phyloP scores from a whole-genome alignment of 176 grass and related monocot species.

The Hsuehochloa calcarea region DNA sequence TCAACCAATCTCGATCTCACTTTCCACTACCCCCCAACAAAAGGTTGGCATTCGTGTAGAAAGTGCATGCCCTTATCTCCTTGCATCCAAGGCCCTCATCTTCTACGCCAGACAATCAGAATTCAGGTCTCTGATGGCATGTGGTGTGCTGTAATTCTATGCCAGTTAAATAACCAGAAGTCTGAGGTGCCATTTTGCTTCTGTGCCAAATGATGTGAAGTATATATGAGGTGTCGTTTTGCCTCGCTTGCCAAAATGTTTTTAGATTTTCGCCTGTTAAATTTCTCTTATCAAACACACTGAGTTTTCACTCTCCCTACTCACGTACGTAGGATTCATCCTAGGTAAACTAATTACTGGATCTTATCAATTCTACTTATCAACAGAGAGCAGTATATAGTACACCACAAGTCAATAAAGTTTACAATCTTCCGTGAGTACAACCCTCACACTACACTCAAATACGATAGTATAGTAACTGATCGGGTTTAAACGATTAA shows the following conservation, averaged over 20 bases:
- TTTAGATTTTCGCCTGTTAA: no score
- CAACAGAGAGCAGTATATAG: not conserved
- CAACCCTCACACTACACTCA: not conserved
- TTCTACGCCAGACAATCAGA: not conserved
- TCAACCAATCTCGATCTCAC: not conserved
- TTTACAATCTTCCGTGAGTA: not conserved
- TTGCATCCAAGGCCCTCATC: not conserved
- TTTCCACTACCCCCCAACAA: not conserved
- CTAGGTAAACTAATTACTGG: not conserved
- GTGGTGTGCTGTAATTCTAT: not conserved
- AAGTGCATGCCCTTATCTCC: not conserved
- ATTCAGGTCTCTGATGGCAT: not conserved
- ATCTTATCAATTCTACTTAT: not conserved
- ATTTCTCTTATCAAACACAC: no score
- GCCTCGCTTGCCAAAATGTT: no score
- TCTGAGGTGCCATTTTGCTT: no score
- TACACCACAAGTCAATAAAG: not conserved
- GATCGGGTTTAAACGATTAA: not conserved
- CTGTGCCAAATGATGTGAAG: no score
- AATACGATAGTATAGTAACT: not conserved
- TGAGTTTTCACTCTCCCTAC: not conserved
- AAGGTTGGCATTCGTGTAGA: not conserved
- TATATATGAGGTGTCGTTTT: no score
- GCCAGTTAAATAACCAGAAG: no score
- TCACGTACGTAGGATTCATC: not conserved